phyloP scores from a whole-genome alignment of 352 stramenopile species.

The Elongisporangium senticosum region DNA sequence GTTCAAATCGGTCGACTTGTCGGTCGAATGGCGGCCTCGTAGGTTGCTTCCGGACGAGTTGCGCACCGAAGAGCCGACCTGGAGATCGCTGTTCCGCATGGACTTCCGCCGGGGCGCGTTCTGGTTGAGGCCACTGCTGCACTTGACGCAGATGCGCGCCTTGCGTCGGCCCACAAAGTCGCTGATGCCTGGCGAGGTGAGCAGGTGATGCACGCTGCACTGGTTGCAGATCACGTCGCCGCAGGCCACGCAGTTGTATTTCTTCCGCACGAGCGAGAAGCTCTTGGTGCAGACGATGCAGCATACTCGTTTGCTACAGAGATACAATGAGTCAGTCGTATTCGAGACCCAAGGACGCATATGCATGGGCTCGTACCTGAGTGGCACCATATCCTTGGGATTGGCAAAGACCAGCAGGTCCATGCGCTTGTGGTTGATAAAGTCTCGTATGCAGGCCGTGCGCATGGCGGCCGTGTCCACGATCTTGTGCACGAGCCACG shows the following conservation, averaged over 20 bases:
- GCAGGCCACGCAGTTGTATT: constrained; percentile 79
- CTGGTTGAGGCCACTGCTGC: constrained; percentile 51
- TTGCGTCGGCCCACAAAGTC: constrained; percentile 59
- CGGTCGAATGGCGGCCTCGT: neutral
- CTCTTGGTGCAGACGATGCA: constrained; percentile 78
- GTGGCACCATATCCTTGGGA: constrained; percentile 63
- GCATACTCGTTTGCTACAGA: constrained; percentile 47
- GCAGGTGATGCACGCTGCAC: constrained; percentile 70
- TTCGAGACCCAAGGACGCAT: neutral
- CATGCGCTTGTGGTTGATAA: constrained; percentile 70
- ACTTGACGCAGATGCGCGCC: constrained; percentile 71
- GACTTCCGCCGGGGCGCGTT: constrained; percentile 49
- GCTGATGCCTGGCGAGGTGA: constrained; percentile 25
- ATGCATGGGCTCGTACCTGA: constrained; percentile 21
- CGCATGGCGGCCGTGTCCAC: constrained; percentile 71
- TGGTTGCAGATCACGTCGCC: constrained; percentile 80
- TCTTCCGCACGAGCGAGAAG: constrained; percentile 82
- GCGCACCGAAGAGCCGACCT: neutral
- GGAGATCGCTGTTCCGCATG: constrained; percentile 23
- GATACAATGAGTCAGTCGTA: neutral
- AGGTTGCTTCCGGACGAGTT: neutral
- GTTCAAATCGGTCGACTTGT: neutral
- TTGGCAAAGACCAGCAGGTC: constrained; percentile 64
- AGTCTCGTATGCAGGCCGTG: constrained; percentile 66
- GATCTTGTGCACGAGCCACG: constrained; percentile 82